These are phyloP conservation scores for Scleroderma bovista DNA, from an alignment of 768 basidiomycete species.

Conservation along the genomic window DNA sequence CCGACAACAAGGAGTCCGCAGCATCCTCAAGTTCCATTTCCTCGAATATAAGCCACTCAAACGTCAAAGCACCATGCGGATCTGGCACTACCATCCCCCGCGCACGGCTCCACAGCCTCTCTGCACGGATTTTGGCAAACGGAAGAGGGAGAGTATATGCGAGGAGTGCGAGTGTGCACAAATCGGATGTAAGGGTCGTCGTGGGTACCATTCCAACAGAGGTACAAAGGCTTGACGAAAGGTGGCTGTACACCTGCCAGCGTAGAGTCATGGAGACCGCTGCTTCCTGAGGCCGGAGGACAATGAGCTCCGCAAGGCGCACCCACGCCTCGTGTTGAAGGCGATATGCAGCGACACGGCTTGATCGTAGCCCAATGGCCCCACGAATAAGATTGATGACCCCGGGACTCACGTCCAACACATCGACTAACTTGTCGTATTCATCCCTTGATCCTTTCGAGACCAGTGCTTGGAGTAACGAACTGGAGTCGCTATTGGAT, in stretches of 20 bases:
- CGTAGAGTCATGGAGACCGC: slow-evolving; percentile 31
- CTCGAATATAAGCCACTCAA: slow-evolving; percentile 52
- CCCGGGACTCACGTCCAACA: slow-evolving; percentile 36
- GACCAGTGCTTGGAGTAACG: slow-evolving; percentile 27
- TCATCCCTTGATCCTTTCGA: slow-evolving; percentile 35
- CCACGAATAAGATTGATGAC: slow-evolving; percentile 32
- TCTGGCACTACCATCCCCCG: slow-evolving; percentile 18
- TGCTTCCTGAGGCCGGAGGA: slow-evolving; percentile 24
- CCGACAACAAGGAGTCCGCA: slow-evolving; percentile 28
- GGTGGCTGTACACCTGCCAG: slow-evolving; percentile 50
- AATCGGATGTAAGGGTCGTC: slow-evolving; percentile 39
- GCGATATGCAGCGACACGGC: slow-evolving; percentile 12
- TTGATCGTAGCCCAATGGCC: slow-evolving; percentile 7
- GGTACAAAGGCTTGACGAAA: slow-evolving; percentile 28
- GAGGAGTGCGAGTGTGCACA: slow-evolving; percentile 55
- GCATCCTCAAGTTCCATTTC: slow-evolving; percentile 53
- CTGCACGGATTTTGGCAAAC: slow-evolving; percentile 38
- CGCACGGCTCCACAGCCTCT: slow-evolving; percentile 39
- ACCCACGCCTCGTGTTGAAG: slow-evolving; percentile 47
- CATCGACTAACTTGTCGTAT: slow-evolving; percentile 31
- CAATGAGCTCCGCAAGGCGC: slow-evolving; percentile 43
- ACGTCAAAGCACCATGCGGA: slow-evolving; percentile 28
- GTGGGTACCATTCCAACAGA: slow-evolving; percentile 11
- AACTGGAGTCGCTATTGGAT: slow-evolving; percentile 7
- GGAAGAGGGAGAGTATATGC: slow-evolving; percentile 37